Percentiles rank a stretch among this genome's conserved stretches.
Evolutionary conservation across 2,329 filamentous ascomycete species (phyloP).

Genomic region (Elsinoe necatrix): DNA sequence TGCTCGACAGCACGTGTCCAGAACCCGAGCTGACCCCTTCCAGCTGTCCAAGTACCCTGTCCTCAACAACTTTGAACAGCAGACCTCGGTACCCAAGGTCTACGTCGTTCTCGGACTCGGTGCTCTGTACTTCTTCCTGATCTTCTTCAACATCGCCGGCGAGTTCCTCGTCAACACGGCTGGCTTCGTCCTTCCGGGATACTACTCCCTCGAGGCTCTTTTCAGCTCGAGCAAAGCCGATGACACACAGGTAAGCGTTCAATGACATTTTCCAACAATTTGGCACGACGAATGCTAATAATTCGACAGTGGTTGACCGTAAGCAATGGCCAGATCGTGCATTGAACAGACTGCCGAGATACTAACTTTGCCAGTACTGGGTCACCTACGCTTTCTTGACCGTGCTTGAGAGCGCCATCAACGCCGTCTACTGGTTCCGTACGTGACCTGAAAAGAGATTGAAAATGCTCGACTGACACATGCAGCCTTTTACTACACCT

Average conservation of each 20-base stretch:
- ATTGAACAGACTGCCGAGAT: constrained; percentile 6
- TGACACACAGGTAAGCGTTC: constrained; percentile 64
- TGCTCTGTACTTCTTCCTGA: constrained; percentile 79
- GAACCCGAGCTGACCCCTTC: constrained; percentile 19
- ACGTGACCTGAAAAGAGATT: constrained; percentile 20
- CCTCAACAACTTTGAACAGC: constrained; percentile 79
- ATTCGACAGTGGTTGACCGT: constrained; percentile 53
- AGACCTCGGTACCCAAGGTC: constrained; percentile 73
- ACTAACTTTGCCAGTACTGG: constrained; percentile 56
- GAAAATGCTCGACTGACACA: constrained; percentile 19
- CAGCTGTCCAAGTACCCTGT: constrained; percentile 79
- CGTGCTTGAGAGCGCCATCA: constrained; percentile 72
- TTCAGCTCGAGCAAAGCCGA: constrained; percentile 64
- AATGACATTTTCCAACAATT: not conserved
- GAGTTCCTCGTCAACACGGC: constrained; percentile 82
- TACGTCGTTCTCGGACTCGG: constrained; percentile 70
- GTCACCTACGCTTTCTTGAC: constrained; percentile 77
- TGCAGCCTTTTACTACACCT: constrained; percentile 92
- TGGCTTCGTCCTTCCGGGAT: constrained; percentile 72
- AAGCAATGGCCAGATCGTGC: constrained; percentile 21
- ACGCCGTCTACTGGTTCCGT: constrained; percentile 83
- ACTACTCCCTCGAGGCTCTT: constrained; percentile 73
- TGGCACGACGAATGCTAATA: constrained; percentile 30
- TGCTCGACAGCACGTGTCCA: not conserved
- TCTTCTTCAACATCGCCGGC: constrained; percentile 86